phyloP scores from a whole-genome alignment of 306 rosid genomes.

The Quercus aquifolioides region DNA sequence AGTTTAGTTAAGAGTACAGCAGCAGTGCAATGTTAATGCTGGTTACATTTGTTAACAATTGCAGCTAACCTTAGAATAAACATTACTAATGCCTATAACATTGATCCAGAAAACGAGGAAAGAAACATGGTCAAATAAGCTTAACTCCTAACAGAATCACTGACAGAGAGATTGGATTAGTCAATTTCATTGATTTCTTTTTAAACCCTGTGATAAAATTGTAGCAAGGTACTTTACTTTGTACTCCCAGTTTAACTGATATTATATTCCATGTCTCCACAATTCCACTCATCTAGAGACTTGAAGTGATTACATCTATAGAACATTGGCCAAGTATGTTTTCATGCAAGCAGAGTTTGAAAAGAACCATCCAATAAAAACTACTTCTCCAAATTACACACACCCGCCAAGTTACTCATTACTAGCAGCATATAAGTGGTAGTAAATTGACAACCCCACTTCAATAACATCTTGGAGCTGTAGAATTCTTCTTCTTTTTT shows the following conservation, averaged over 20 bases:
- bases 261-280: neutral
- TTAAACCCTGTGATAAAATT: neutral
- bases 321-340: neutral
- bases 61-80: neutral
- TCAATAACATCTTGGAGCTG: no score
- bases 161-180: neutral
- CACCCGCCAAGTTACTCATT: neutral
- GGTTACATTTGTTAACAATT: neutral
- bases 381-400: neutral
- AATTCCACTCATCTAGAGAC: neutral
- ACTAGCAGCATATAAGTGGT: no score
- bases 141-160: neutral
- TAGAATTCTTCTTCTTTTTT: no score
- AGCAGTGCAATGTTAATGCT: neutral
- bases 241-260: neutral
- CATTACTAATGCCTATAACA: neutral
- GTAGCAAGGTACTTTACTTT: neutral
- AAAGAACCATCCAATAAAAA: neutral
- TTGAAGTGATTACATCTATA: neutral
- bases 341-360: neutral
- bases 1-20: neutral
- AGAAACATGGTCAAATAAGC: neutral
- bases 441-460: no score
- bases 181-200: neutral
- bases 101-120: neutral